These are phyloP conservation scores for Rickenella mellea DNA, from an alignment of 768 basidiomycete genomes.

Conservation along the genomic window DNA sequence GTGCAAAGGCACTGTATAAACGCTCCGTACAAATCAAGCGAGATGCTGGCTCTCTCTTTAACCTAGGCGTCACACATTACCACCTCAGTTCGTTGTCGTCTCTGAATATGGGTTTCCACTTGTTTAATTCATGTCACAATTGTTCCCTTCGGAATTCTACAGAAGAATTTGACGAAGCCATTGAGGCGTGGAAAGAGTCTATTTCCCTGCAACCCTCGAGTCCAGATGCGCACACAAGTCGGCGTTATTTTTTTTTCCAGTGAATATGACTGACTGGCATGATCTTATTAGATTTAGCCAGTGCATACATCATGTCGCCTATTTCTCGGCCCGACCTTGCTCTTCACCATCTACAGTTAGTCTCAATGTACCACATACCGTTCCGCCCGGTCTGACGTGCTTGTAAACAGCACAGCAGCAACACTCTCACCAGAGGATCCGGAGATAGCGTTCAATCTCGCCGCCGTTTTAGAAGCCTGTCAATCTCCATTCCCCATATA, in stretches of 20 bases:
- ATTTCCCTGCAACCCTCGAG: conserved; percentile 74
- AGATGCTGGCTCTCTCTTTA: conserved; percentile 76
- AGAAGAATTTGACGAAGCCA: conserved; percentile 88
- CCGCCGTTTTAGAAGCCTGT: conserved; percentile 87
- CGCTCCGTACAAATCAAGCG: conserved; percentile 75
- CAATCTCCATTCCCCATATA: conserved; percentile 19
- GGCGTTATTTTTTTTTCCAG: conserved; percentile 19
- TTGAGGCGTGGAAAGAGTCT: conserved; percentile 78
- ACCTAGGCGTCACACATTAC: conserved; percentile 83
- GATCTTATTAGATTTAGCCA: conserved; percentile 85
- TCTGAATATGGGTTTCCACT: neutral
- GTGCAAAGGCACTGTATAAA: conserved; percentile 66
- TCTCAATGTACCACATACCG: conserved; percentile 18
- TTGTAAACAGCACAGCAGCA: conserved; percentile 57
- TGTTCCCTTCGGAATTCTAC: conserved; percentile 3
- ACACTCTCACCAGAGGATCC: conserved; percentile 83
- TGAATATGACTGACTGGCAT: conserved; percentile 14
- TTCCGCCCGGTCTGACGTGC: conserved; percentile 20
- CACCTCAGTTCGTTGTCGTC: conserved; percentile 59
- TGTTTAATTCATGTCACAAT: conserved; percentile 8
- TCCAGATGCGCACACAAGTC: conserved; percentile 83
- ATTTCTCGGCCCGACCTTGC: conserved; percentile 79
- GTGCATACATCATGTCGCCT: conserved; percentile 79
- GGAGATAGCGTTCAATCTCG: conserved; percentile 87
- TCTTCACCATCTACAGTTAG: conserved; percentile 72